A percentile compares a stretch with the other conserved stretches of the same genome.
These are phyloP conservation scores for Globisporangium camurandrum DNA, from an alignment of 352 stramenopile species.

Conservation along the genomic window DNA sequence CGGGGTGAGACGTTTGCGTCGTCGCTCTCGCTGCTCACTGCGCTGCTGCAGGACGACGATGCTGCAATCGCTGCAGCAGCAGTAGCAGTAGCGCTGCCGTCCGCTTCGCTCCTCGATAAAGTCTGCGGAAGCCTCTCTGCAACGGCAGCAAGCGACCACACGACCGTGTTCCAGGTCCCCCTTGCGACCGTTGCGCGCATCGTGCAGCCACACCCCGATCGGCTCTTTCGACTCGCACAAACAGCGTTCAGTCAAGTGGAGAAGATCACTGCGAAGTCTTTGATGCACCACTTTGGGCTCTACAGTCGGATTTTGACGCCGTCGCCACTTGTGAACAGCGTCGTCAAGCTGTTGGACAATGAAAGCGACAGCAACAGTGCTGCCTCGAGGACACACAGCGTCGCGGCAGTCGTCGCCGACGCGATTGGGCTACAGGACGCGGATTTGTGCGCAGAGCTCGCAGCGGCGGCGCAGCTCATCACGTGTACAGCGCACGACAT, in stretches of 20 bases:
- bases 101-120: too few species aligned
- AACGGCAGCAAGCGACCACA: conserved; percentile 31
- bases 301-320: conserved; percentile 30
- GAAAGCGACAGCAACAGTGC: too few species aligned
- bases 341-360: too few species aligned
- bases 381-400: too few species aligned
- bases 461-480: conserved; percentile 23
- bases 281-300: conserved; percentile 80
- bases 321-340: conserved; percentile 27
- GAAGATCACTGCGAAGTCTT: conserved; percentile 69
- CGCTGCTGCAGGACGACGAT: conserved; percentile 30
- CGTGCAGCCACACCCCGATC: conserved; percentile 52
- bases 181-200: conserved; percentile 35
- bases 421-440: conserved; percentile 38
- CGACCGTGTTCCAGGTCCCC: conserved; percentile 62
- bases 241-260: conserved; percentile 73
- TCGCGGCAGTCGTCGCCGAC: conserved; percentile 28
- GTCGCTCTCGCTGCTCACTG: conserved; percentile 52
- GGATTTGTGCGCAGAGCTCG: conserved; percentile 25
- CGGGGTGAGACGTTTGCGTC: conserved; percentile 69
- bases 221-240: conserved; percentile 68
- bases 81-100: too few species aligned
- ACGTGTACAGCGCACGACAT: conserved; percentile 21
- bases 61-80: too few species aligned
- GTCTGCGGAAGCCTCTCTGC: conserved; percentile 55